A percentile compares a stretch with the other conserved stretches of the same genome.
These are phyloP conservation scores for Xylaria sp. DNA, from an alignment of 2,329 filamentous ascomycete genomes.

Conservation along the genomic window DNA sequence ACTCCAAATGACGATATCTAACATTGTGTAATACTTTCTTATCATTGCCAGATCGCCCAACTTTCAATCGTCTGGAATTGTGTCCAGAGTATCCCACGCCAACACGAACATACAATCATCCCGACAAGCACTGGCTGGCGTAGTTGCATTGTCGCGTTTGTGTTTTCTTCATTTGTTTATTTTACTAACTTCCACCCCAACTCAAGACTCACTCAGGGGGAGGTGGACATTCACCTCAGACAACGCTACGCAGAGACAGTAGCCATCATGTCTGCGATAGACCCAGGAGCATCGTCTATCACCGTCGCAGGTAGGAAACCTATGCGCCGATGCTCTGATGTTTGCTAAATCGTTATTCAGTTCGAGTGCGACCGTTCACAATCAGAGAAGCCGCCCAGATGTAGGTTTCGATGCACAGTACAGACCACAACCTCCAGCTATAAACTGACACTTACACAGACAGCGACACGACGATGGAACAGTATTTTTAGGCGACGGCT, in stretches of 20 bases:
- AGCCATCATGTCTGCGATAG: conserved; percentile 51
- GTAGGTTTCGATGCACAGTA: conserved; percentile 54
- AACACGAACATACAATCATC: neutral
- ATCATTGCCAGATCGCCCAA: conserved; percentile 12
- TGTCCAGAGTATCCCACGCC: neutral
- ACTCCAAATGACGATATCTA: conserved; percentile 21
- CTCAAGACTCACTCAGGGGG: conserved; percentile 21
- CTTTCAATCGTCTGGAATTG: conserved; percentile 14
- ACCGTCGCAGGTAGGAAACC: conserved; percentile 64
- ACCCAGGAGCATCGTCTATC: conserved; percentile 68
- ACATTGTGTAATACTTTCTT: conserved; percentile 9
- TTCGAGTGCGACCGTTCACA: conserved; percentile 77
- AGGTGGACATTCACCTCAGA: conserved; percentile 25
- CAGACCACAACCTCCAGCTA: neutral
- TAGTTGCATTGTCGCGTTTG: neutral
- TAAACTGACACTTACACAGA: conserved; percentile 52
- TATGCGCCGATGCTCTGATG: conserved; percentile 45
- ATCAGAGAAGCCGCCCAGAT: conserved; percentile 96
- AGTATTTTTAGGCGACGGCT: conserved; percentile 95
- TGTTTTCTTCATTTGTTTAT: conserved; percentile 40
- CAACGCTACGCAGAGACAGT: conserved; percentile 19
- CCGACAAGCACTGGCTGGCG: conserved; percentile 9
- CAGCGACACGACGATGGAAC: conserved; percentile 83
- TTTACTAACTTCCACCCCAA: conserved; percentile 30
- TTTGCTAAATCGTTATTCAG: conserved; percentile 51